A percentile compares a stretch with the other conserved stretches of the same genome.
phyloP scores from a whole-genome alignment of 169 alveolate species.

The Perkinsus chesapeaki region DNA sequence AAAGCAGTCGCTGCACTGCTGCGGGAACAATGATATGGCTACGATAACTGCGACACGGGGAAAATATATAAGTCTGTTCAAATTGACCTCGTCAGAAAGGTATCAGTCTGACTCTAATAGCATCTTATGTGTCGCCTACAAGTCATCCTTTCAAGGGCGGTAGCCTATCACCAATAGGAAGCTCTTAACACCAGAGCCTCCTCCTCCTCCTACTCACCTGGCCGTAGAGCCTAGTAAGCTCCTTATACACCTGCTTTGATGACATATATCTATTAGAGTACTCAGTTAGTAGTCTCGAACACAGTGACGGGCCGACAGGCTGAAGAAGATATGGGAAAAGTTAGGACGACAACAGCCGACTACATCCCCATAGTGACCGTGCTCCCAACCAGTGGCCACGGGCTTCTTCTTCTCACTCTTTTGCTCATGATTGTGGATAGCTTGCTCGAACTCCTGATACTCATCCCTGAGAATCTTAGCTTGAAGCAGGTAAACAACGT shows the following conservation, averaged over 20 bases:
- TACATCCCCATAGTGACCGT: background rate
- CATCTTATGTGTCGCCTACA: too few relatives aligned
- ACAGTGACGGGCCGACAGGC: background rate
- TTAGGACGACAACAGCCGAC: background rate
- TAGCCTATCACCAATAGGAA: too few relatives aligned
- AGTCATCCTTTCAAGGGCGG: too few relatives aligned
- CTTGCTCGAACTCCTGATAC: background rate
- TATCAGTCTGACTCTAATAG: too few relatives aligned
- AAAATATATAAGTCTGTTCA: too few relatives aligned
- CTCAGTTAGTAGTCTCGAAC: background rate
- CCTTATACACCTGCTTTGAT: background rate
- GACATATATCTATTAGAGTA: background rate
- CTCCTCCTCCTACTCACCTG: background rate
- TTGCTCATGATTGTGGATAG: background rate
- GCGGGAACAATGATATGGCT: too few relatives aligned
- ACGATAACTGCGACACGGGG: too few relatives aligned
- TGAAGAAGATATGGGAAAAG: background rate
- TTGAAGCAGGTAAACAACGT: too few relatives aligned
- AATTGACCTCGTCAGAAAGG: too few relatives aligned
- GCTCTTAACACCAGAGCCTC: background rate
- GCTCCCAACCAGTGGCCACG: background rate
- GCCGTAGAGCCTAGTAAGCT: background rate
- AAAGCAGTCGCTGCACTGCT: too few relatives aligned
- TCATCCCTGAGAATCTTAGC: background rate
- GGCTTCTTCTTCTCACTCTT: background rate